Evolutionary conservation across 2,329 filamentous ascomycete species (phyloP), one percentile per base, ranked within the genome.

Genomic region (Chrysoporthe cubensis): DNA sequence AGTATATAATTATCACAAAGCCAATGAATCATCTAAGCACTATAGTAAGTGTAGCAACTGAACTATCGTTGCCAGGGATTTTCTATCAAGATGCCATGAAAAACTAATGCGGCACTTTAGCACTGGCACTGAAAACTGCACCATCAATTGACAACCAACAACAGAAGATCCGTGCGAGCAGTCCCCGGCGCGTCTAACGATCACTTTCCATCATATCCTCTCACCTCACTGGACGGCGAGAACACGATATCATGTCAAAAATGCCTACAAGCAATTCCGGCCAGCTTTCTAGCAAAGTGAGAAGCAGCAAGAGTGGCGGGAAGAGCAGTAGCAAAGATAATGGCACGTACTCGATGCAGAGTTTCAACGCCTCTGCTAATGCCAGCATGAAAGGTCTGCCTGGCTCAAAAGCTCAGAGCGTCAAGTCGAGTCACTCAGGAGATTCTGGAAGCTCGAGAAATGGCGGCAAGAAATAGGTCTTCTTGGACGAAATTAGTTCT

Each of bases 321-420:
- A 14, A 18, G 8, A 14, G 37, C n/a, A n/a, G 50, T 21, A 21
- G 26, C 11, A 59, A 21, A 0, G 7, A 42, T 13, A 13, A 21
- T 26, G 37, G 57, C 37, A 60, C 44, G 40, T 26, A 21, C n/a
- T 60, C 57, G 5, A 60, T 60, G 57, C 40, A 42, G 37, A 60
- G 57, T n/a, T 60, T 60, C 37, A 43, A 42, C 21, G 57, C 57
- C n/a, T 60, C 57, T 1, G 57, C 34, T 40, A 60, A 42, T 60
- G 57, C 57, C 57, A 60, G 57, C 11, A 60, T 40, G 11, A 60
- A 44, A 26, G n/a, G 1, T 32, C 57, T 60, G n/a, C 37, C 57
- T 16, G 57, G 57, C 57, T 60, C 57, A 4, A 60, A 60, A n/a
- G 40, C 57, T 8, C 37, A 60, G 18, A 60, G 57, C 8, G 57